A percentile compares a stretch with the other conserved stretches of the same genome.
These are phyloP conservation scores for Clarireedia paspali DNA, from an alignment of 2,329 filamentous ascomycete genomes.

Conservation along the genomic window DNA sequence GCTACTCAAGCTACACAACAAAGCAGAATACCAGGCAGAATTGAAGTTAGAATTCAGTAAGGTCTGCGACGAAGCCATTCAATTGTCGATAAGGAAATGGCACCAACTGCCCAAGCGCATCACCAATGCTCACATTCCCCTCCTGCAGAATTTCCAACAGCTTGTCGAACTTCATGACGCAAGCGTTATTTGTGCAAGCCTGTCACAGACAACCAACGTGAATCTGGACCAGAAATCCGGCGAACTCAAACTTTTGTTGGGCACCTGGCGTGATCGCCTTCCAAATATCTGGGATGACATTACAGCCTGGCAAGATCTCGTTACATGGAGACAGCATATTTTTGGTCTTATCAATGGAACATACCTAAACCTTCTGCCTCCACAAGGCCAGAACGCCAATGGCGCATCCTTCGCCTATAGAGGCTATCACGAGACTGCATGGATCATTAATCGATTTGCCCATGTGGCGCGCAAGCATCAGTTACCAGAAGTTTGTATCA, in stretches of 20 bases:
- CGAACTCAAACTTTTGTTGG: slow-evolving; percentile 87
- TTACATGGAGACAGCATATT: slow-evolving; percentile 99
- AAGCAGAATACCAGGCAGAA: slow-evolving; percentile 70
- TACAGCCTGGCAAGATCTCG: slow-evolving; percentile 96
- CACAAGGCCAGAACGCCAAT: slow-evolving; percentile 70
- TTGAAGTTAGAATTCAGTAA: slow-evolving; percentile 84
- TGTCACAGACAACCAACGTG: slow-evolving; percentile 71
- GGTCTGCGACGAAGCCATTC: slow-evolving; percentile 92
- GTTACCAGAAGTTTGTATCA: slow-evolving; percentile 94
- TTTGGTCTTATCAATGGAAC: slow-evolving; percentile 95
- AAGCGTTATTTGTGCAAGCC: slow-evolving; percentile 88
- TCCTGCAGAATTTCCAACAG: slow-evolving; percentile 96
- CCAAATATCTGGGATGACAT: slow-evolving; percentile 99
- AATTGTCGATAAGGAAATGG: slow-evolving; percentile 96
- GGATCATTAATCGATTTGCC: slow-evolving; percentile 99
- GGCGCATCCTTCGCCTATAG: slow-evolving; percentile 94
- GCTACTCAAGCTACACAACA: slow-evolving; percentile 85
- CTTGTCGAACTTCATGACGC: slow-evolving; percentile 96
- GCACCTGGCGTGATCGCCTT: slow-evolving; percentile 89
- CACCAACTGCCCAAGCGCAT: slow-evolving; percentile 92
- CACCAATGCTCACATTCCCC: slow-evolving; percentile 89
- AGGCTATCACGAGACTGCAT: slow-evolving; percentile 96
- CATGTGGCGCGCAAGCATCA: slow-evolving; percentile 97
- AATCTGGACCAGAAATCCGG: slow-evolving; percentile 94
- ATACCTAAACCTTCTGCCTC: slow-evolving; percentile 78